Conservation (phyloP, 768 basidiomycete genomes). For the Tremella yokohamensis region DNA sequence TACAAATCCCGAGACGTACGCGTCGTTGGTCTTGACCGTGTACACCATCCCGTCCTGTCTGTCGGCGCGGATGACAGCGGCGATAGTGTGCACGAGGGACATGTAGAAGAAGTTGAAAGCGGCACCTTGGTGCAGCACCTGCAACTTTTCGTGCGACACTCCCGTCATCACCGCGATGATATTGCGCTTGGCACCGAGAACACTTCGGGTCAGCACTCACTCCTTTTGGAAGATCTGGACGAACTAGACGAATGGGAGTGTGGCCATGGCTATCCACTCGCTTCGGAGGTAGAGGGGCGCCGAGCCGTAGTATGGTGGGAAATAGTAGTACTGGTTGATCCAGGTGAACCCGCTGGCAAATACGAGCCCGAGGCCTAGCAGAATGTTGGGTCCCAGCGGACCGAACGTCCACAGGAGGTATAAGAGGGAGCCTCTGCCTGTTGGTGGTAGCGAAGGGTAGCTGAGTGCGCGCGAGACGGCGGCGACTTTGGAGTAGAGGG, state of each 20-base stretch:
- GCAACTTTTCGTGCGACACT: slow-evolving; percentile 52
- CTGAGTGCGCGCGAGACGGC: neutral
- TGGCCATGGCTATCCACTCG: slow-evolving; percentile 52
- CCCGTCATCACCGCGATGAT: slow-evolving; percentile 48
- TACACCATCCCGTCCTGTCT: slow-evolving; percentile 37
- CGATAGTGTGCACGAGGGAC: slow-evolving; percentile 51
- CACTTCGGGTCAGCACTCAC: neutral
- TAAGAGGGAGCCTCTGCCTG: neutral
- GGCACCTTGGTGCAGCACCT: slow-evolving; percentile 48
- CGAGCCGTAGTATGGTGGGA: slow-evolving; percentile 11
- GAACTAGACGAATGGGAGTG: slow-evolving; percentile 50
- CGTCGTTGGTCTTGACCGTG: slow-evolving; percentile 28
- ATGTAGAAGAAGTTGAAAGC: slow-evolving; percentile 43
- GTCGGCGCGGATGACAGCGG: slow-evolving; percentile 48
- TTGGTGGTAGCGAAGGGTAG: slow-evolving; percentile 2
- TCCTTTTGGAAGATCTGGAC: slow-evolving; percentile 16
- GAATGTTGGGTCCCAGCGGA: slow-evolving; percentile 9
- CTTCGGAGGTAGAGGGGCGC: slow-evolving; percentile 32
- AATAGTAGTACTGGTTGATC: slow-evolving; percentile 18
- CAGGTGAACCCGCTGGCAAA: slow-evolving; percentile 6
- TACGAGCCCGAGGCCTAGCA: neutral
- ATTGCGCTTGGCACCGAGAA: slow-evolving; percentile 52
- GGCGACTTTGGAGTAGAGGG: slow-evolving; percentile 8
- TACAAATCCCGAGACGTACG: slow-evolving; percentile 51
- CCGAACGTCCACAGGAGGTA: slow-evolving; percentile 11